Evolutionary conservation across 164 flowering plant genomes (phyloP).

Genomic region (Echeveria elegans): DNA sequence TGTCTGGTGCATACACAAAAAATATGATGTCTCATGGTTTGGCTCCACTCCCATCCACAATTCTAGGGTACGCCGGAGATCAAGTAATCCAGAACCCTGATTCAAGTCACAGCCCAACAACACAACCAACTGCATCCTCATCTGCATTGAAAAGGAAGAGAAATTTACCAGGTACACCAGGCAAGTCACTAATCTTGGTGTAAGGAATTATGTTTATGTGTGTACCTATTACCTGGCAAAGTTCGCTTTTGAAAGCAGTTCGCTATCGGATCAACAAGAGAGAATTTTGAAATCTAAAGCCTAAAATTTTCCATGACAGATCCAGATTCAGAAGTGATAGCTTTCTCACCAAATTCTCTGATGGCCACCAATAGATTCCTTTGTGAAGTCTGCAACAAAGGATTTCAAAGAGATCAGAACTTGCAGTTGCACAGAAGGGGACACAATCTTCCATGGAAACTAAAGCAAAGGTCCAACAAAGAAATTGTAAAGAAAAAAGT

Average conservation of each 20-base stretch:
- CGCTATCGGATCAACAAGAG: neutral
- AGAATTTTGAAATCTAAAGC: neutral
- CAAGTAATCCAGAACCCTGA: slow-evolving; percentile 24
- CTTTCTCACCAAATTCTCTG: slow-evolving; percentile 56
- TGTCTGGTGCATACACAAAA: neutral
- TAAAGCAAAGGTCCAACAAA: slow-evolving; percentile 37
- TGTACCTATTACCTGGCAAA: neutral
- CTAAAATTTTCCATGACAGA: slow-evolving; percentile 27
- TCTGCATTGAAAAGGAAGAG: slow-evolving; percentile 41
- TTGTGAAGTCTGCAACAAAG: slow-evolving; percentile 73
- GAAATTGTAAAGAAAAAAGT: slow-evolving; percentile 51
- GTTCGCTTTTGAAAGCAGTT: neutral
- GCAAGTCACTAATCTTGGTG: slow-evolving; percentile 18
- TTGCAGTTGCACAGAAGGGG: slow-evolving; percentile 59
- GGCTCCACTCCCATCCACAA: slow-evolving; percentile 27
- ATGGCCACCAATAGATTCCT: slow-evolving; percentile 69
- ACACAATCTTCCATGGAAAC: slow-evolving; percentile 70
- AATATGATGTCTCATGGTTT: slow-evolving; percentile 50
- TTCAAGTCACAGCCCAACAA: slow-evolving; percentile 15
- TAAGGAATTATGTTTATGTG: too few species aligned
- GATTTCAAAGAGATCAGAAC: slow-evolving; percentile 77
- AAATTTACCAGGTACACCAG: slow-evolving; percentile 71
- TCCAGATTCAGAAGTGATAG: slow-evolving; percentile 73
- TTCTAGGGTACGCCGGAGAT: slow-evolving; percentile 27
- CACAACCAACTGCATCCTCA: slow-evolving; percentile 10